Base-by-base conservation (phyloP, 176 grass and related monocot species). In the Saccharum officinarum region DNA sequence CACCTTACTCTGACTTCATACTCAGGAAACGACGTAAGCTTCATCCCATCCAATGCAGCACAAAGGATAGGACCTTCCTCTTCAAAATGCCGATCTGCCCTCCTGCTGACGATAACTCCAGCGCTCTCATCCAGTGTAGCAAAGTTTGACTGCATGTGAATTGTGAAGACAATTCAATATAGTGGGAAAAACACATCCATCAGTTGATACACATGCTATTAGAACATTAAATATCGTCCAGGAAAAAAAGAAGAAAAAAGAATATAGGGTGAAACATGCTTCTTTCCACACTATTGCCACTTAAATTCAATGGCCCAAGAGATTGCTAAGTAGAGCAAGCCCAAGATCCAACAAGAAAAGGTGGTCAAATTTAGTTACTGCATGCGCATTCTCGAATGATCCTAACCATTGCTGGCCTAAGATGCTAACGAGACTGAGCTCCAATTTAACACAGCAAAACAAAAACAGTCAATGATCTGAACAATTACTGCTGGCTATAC, bases 1-100 rank as follows among this genome's bases (percentile, higher is more conserved):
- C 83, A 99, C 97, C 92, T 99, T 86, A 99, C 90, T 94, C 97
- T 94, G 80, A 96, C 91, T 96, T 96, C 88, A 63, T 96, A 96
- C 47, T 89, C 92, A 17, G 90, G 91, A 84, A 92, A 98, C 0
- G 84, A 96, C 7, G 92, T 84, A 57, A 96, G 91, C 74, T 89
- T 99, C 91, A 98, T 87, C 72, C 91, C 86, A 88, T 98, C 93
- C 62, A 98, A 86, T 5, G 92, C 90, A 18, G 91, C 86, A 44
- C 89, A 99, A 23, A 96, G 90, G 34, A 96, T 88, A 2, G 93
- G 90, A 1, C 97, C 97, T 81, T 99, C 97, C 92, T 96, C 97
- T 84, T 99, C 97, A 84, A 98, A 95, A 80, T 98, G 97, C 37
- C 93, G 69, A 86, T 98, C 91, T 0, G 91, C 96, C 82, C 93